Conservation (phyloP, 1,139 yeast species). For the Trichomonascaceae sp. region DNA sequence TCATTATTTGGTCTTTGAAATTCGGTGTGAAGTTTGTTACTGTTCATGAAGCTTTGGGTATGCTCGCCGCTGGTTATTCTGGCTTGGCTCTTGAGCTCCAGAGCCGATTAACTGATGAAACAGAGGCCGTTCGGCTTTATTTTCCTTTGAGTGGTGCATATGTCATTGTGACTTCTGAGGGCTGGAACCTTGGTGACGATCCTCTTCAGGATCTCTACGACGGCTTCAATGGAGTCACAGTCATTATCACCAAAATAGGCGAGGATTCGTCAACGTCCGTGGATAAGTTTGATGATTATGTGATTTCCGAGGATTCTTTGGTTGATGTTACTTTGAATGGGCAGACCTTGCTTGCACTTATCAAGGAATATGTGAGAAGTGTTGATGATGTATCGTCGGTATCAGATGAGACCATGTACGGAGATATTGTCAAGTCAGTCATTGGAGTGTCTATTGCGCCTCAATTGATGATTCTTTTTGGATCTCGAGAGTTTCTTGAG, state of each 20-base stretch:
- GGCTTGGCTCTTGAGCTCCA: neutral
- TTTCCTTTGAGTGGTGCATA: neutral
- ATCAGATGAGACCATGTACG: neutral
- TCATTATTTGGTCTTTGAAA: constrained; percentile 4
- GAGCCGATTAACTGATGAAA: neutral
- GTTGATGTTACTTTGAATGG: neutral
- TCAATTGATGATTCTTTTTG: constrained; percentile 4
- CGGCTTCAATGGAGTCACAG: constrained; percentile 1
- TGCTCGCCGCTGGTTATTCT: neutral
- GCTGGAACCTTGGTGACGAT: neutral
- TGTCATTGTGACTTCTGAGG: neutral
- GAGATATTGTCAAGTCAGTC: neutral
- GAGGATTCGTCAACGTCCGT: neutral
- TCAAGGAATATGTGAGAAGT: neutral
- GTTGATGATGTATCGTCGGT: neutral
- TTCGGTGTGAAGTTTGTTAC: constrained; percentile 5
- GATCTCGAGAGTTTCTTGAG: constrained; percentile 3
- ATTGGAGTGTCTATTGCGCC: neutral
- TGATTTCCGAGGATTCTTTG: neutral
- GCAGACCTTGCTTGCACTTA: neutral
- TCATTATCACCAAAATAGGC: neutral
- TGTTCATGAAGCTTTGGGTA: constrained; percentile 7
- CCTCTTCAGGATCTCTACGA: neutral
- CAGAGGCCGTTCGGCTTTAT: neutral
- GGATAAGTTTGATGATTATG: neutral